Base-by-base conservation (phyloP, 768 basidiomycete genomes). In the Mycena polygramma region DNA sequence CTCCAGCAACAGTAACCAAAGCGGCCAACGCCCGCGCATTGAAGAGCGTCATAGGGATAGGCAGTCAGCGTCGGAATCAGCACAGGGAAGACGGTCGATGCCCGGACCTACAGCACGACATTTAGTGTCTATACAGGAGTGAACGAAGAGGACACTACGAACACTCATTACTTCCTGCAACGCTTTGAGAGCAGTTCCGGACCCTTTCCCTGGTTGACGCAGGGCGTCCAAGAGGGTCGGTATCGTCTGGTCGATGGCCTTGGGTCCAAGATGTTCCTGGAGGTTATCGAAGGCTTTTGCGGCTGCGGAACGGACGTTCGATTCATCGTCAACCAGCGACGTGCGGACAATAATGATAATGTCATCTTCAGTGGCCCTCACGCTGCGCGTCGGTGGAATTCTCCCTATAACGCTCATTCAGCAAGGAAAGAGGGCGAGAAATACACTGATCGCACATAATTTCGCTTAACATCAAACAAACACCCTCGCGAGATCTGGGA, bases 231-330 rank as follows among this genome's bases (percentile, higher is more conserved):
- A 79, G 0, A 99, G 80, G 0, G 97, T 99, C 0, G 98, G 97
- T 68, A 99, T 98, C 0, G 96, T 99, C 81, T 97, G 90, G 76
- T 99, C 97, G 71, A 98, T 97, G 8, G 97, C 96, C 77, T 92
- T 94, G 37, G 90, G 87, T 9, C 97, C 98, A 48, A 98, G 87
- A 75, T 92, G 88, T 71, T 97, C 94, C 82, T 98, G 97, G n/a
- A 98, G 86, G 6, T 90, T 88, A 78, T 99, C 98, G 80, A 99
- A 88, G n/a, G 87, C 85, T 74, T 84, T 92, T 0, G 97, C 97
- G 8, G 97, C 97, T 0, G 97, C 97, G 5, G 92, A 83, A 49
- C 97, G 91, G 22, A 99, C 97, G 52, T 88, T 88, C 22, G 92
- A 83, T 75, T 96, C 92, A 69, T 94, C 91, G 75, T 99, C 97